These are phyloP conservation scores for Haplosporangium sp. DNA, from an alignment of 371 early-diverging fungal species.

Conservation along the genomic window DNA sequence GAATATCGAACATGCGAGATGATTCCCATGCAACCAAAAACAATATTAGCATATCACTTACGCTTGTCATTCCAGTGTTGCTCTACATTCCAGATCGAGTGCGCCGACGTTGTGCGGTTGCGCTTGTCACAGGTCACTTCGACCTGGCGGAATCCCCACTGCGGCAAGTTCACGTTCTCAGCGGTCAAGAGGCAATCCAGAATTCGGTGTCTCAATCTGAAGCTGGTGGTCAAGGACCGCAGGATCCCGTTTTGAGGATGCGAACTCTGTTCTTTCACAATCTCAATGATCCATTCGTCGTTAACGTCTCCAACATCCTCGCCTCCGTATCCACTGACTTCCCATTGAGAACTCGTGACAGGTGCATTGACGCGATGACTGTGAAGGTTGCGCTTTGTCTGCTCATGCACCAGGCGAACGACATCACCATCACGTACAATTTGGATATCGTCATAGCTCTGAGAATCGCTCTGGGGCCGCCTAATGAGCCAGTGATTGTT, in stretches of 20 bases:
- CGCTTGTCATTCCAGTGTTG: slow-evolving; percentile 80
- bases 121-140: slow-evolving; percentile 92
- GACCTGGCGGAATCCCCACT: slow-evolving; percentile 99
- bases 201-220: slow-evolving; percentile 86
- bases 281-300: slow-evolving; percentile 94
- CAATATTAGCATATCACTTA: slow-evolving; percentile 13
- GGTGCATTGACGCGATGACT: slow-evolving; percentile 88
- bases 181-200: slow-evolving; percentile 89
- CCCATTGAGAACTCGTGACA: slow-evolving; percentile 82
- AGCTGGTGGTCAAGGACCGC: slow-evolving; percentile 86
- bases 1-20: neutral
- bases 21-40: neutral
- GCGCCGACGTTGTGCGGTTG: slow-evolving; percentile 65
- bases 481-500: slow-evolving; percentile 96
- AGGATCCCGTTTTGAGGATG: slow-evolving; percentile 60
- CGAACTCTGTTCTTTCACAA: slow-evolving; percentile 68
- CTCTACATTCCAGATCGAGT: slow-evolving; percentile 98
- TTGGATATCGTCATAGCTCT: slow-evolving; percentile 58
- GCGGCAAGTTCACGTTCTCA: slow-evolving; percentile 86
- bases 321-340: slow-evolving; percentile 90
- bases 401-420: slow-evolving; percentile 85
- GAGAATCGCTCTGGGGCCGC: slow-evolving; percentile 51
- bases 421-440: slow-evolving; percentile 84
- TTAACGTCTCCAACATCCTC: slow-evolving; percentile 78
- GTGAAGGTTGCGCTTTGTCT: slow-evolving; percentile 86